A percentile compares a stretch with the other conserved stretches of the same genome.
These are phyloP conservation scores for Seiridium cupressi DNA, from an alignment of 2,329 filamentous ascomycete species.

Conservation along the genomic window DNA sequence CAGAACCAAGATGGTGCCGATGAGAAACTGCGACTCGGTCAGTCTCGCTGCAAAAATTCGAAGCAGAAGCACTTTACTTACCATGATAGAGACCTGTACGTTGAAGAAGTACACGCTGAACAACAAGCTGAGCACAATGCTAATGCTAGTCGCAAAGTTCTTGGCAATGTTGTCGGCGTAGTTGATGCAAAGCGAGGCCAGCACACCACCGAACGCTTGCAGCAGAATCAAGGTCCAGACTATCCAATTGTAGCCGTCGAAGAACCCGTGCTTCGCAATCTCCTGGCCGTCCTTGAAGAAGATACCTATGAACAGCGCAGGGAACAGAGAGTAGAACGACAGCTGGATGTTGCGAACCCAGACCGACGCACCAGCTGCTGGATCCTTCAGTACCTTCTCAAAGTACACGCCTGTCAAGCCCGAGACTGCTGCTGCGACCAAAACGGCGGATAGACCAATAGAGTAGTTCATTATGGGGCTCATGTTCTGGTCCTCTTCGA, in stretches of 20 bases:
- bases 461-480: constrained; percentile 68
- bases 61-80: constrained; percentile 44
- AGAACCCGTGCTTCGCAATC: constrained; percentile 84
- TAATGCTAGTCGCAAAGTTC: constrained; percentile 91
- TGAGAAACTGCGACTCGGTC: constrained; percentile 61
- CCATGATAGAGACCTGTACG: constrained; percentile 68
- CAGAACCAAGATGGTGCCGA: constrained; percentile 78
- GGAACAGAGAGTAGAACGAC: constrained; percentile 90
- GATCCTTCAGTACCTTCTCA: constrained; percentile 89
- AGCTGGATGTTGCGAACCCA: constrained; percentile 96
- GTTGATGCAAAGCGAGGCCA: constrained; percentile 79
- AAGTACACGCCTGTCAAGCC: constrained; percentile 85
- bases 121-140: constrained; percentile 82
- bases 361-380: constrained; percentile 70
- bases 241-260: constrained; percentile 88
- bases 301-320: constrained; percentile 82
- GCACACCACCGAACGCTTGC: constrained; percentile 80
- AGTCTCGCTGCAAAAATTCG: background rate
- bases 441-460: constrained; percentile 74
- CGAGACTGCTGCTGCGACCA: constrained; percentile 76
- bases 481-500: constrained; percentile 61
- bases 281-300: constrained; percentile 82
- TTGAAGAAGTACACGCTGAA: constrained; percentile 86
- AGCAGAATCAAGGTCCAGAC: constrained; percentile 84
- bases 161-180: constrained; percentile 89